Evolutionary conservation across 805 yeast genomes (phyloP), one percentile per base, ranked within the genome.

Genomic region (Candida awuae): DNA sequence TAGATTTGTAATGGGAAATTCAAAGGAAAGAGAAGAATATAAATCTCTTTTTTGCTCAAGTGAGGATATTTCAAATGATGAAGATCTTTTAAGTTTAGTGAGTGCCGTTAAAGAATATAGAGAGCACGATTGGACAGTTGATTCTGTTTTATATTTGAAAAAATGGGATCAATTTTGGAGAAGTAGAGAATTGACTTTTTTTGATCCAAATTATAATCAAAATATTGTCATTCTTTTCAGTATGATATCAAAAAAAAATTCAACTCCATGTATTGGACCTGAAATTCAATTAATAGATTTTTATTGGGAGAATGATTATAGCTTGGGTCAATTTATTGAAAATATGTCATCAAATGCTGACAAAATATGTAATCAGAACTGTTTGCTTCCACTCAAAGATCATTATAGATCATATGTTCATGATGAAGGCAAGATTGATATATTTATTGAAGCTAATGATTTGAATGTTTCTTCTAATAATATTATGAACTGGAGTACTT

Each of bases 261-360:
- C 94, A 0, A 86, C 94, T 0, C 97, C 97, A 0, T 92, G 98
- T 53, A 66, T 78, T 29, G 97, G 97, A 0, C 98, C 99, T 0
- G 85, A 77, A 39, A 66, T 77, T n/a, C 77, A 84, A 25, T 75
- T 79, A 2, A 80, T 88, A 35, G 96, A 88, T 45, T 94, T 71
- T 53, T 92, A 90, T 55, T 77, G 95, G 66, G 95, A 86, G 35
- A 84, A 80, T 42, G 98, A 94, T 56, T 80, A 83, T 54, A 80
- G 95, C 8, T 61, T 94, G 31, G 98, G 98, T 1, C 84, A 84
- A 51, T 86, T 80, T 49, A 75, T 92, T 31, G 97, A 94, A 52
- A 83, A 80, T 39, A 67, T 79, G 28, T 80, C 86, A 42, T 64
- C 72, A 6, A 80, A 84, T n/a, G 77, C 85, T 1, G 62, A 68